Evolutionary conservation across 192 early-diverging fungal genomes (phyloP).

Genomic region (Backusella circina): DNA sequence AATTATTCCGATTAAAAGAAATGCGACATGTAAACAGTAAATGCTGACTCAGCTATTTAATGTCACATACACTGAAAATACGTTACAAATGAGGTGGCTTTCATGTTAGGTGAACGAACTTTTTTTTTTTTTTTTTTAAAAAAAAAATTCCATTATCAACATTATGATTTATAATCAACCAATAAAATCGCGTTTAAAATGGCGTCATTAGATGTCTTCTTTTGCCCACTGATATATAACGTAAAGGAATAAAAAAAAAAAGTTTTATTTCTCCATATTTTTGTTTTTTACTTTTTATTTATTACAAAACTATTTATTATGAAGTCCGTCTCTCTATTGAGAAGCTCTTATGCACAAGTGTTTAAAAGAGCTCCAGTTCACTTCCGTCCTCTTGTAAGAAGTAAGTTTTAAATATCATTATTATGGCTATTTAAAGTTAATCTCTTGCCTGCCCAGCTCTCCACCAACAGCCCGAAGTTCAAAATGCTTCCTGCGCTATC

Average conservation of each 20-base stretch:
- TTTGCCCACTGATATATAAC: background rate
- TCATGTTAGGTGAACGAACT: background rate
- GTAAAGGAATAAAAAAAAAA: background rate
- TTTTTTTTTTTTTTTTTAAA: background rate
- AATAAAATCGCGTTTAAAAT: background rate
- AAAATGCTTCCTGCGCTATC: background rate
- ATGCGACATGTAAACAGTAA: background rate
- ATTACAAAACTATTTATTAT: background rate
- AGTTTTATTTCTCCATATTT: background rate
- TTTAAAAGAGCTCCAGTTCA: background rate
- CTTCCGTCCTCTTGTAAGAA: background rate
- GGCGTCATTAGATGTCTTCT: slow-evolving; percentile 1
- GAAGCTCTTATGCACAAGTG: background rate
- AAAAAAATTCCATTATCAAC: background rate
- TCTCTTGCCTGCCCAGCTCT: background rate
- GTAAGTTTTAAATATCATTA: background rate
- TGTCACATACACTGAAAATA: background rate
- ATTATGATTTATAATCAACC: background rate
- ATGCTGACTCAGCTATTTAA: background rate
- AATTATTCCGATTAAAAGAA: background rate
- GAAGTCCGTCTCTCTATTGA: background rate
- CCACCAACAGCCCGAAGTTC: background rate
- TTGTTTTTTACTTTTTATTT: background rate
- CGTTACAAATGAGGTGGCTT: background rate
- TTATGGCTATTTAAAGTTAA: background rate